These are phyloP conservation scores for Pythium folliculosum DNA, from an alignment of 352 stramenopile genomes.

Conservation along the genomic window DNA sequence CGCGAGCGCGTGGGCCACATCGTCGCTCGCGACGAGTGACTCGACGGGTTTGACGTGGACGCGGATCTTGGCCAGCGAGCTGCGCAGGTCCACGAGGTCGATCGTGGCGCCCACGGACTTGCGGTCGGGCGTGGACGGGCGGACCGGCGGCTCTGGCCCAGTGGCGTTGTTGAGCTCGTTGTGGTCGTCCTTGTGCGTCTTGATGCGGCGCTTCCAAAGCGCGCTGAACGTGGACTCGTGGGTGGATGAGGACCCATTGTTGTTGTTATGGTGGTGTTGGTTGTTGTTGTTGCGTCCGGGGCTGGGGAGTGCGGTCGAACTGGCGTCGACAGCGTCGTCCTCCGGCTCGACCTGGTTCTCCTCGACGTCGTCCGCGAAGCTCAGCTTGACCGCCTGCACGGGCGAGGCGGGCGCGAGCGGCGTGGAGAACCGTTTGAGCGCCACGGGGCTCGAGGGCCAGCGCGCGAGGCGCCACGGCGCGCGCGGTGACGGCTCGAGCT, in stretches of 20 bases:
- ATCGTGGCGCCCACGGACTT: slow-evolving; percentile 19
- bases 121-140: neutral
- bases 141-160: neutral
- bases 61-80: slow-evolving; percentile 26
- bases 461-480: slow-evolving; percentile 23
- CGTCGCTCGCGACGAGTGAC: slow-evolving; percentile 11
- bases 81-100: slow-evolving; percentile 21
- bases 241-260: neutral
- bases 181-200: slow-evolving; percentile 13
- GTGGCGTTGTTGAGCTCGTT: neutral
- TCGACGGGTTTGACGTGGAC: slow-evolving; percentile 27
- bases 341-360: slow-evolving; percentile 25
- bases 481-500: slow-evolving; percentile 15
- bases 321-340: neutral
- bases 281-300: neutral
- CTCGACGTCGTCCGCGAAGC: slow-evolving; percentile 18
- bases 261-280: neutral
- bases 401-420: slow-evolving; percentile 13
- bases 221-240: slow-evolving; percentile 20
- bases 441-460: slow-evolving; percentile 26
- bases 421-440: slow-evolving; percentile 24
- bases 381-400: slow-evolving; percentile 24
- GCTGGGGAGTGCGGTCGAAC: neutral
- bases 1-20: slow-evolving; percentile 10
- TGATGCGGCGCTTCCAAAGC: slow-evolving; percentile 24